Conservation (phyloP, 139 green algal genomes). For the Picochlorum sp. region DNA sequence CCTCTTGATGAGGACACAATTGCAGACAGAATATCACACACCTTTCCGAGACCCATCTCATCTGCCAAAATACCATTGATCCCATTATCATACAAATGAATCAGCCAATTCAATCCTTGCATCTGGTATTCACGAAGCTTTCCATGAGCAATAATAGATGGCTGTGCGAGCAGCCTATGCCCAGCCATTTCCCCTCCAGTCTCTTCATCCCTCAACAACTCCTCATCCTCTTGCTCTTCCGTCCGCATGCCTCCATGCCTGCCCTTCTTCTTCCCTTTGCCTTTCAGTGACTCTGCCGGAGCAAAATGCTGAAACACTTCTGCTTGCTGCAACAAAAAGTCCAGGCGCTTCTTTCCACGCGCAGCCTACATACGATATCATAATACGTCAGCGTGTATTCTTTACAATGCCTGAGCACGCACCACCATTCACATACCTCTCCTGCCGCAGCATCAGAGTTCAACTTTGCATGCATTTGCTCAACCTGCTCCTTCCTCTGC, state of each 20-base stretch:
- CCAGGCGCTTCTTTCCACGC: constrained; percentile 63
- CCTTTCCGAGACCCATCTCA: constrained; percentile 96
- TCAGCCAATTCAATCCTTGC: constrained; percentile 98
- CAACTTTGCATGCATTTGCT: constrained; percentile 65
- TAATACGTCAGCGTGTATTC: too few relatives aligned
- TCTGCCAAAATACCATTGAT: constrained; percentile 99
- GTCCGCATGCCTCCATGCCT: constrained; percentile 52
- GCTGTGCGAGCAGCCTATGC: constrained; percentile 77
- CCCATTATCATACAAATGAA: constrained; percentile 97
- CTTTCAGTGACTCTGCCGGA: constrained; percentile 11
- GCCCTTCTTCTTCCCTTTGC: constrained; percentile 36
- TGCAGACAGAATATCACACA: too few relatives aligned
- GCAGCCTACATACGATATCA: constrained; percentile 42
- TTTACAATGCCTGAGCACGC: too few relatives aligned
- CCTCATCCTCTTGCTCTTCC: constrained; percentile 88
- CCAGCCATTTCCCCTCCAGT: constrained; percentile 39
- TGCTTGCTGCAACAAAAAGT: constrained; percentile 92
- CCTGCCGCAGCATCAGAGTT: constrained; percentile 52
- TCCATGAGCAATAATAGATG: constrained; percentile 74
- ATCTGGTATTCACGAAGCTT: constrained; percentile 98
- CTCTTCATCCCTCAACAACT: constrained; percentile 86
- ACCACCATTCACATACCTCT: constrained; percentile 40
- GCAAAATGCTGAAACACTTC: constrained; percentile 98
- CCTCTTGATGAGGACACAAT: too few relatives aligned
- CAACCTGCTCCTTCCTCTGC: constrained; percentile 73